phyloP scores from a whole-genome alignment of 495 filamentous ascomycete species.

The Hyaloscypha variabilis region DNA sequence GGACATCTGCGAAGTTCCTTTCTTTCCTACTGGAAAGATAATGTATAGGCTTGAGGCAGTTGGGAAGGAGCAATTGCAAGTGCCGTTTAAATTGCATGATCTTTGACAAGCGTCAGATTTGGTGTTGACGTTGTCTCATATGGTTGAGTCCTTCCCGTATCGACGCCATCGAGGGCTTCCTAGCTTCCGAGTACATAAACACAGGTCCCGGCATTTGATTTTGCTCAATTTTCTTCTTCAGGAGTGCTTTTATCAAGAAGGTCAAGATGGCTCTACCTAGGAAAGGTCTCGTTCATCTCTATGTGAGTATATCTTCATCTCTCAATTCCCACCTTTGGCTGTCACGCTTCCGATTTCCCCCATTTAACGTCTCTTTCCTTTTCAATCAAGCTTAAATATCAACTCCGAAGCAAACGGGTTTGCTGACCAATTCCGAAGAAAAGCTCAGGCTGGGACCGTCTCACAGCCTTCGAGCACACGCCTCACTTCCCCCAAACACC shows the following conservation, averaged over 20 bases:
- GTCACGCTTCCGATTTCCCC: no score
- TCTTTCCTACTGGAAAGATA: no score
- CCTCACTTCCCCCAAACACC: conserved; percentile 23
- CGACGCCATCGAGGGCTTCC: no score
- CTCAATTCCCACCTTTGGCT: neutral
- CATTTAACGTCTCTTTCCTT: neutral
- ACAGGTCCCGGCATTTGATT: no score
- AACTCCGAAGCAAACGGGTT: neutral
- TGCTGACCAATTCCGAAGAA: neutral
- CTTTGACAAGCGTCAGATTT: no score
- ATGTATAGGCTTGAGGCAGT: no score
- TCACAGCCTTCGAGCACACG: conserved; percentile 62
- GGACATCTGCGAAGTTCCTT: no score
- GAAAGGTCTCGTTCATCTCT: neutral
- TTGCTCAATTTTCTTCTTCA: no score
- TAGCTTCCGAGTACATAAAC: neutral
- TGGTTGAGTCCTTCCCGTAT: no score
- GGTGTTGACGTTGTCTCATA: no score
- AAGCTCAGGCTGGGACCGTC: conserved; percentile 22
- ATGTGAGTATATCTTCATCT: neutral
- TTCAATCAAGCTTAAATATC: neutral
- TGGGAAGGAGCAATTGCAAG: no score
- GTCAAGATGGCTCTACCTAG: neutral
- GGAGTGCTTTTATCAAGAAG: neutral
- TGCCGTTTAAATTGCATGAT: no score